These are phyloP conservation scores for Rutstroemia sp. DNA, from an alignment of 2,329 filamentous ascomycete genomes.

Conservation along the genomic window DNA sequence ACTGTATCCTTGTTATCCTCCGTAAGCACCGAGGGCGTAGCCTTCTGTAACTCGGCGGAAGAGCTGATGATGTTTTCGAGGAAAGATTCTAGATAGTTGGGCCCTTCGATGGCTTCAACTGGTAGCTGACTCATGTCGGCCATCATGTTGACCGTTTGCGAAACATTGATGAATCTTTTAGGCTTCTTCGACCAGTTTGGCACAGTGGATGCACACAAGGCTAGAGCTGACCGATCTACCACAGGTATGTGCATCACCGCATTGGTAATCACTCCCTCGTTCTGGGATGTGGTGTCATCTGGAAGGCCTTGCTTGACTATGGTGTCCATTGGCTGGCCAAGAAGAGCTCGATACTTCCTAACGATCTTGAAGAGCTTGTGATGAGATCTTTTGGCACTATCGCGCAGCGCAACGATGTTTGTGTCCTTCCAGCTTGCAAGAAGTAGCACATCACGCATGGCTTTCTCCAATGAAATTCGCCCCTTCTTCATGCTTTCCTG, in stretches of 20 bases:
- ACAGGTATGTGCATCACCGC: slow-evolving; percentile 12
- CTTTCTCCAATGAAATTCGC: slow-evolving; percentile 74
- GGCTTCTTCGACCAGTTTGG: slow-evolving; percentile 39
- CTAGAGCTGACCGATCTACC: slow-evolving; percentile 24
- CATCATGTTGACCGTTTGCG: slow-evolving; percentile 70
- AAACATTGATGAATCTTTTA: slow-evolving; percentile 63
- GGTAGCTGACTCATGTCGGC: slow-evolving; percentile 49
- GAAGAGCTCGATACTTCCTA: slow-evolving; percentile 74
- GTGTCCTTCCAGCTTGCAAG: slow-evolving; percentile 97
- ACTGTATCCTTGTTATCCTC: slow-evolving; percentile 80
- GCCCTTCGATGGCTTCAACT: slow-evolving; percentile 45
- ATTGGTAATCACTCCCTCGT: background rate
- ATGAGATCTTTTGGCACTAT: slow-evolving; percentile 86
- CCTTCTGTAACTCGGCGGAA: slow-evolving; percentile 68
- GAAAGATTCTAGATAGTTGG: slow-evolving; percentile 58
- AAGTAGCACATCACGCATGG: slow-evolving; percentile 87
- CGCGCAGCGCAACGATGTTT: slow-evolving; percentile 80
- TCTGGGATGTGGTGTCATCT: slow-evolving; percentile 30
- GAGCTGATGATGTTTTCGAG: slow-evolving; percentile 59
- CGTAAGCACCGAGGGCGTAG: slow-evolving; percentile 72
- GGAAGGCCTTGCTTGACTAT: slow-evolving; percentile 55
- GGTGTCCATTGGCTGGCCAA: slow-evolving; percentile 67
- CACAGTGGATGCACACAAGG: slow-evolving; percentile 24
- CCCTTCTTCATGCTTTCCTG: slow-evolving; percentile 58
- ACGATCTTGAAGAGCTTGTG: slow-evolving; percentile 87